Conservation (phyloP, 148 eudicot species). For the Chenopodium quinoa region DNA sequence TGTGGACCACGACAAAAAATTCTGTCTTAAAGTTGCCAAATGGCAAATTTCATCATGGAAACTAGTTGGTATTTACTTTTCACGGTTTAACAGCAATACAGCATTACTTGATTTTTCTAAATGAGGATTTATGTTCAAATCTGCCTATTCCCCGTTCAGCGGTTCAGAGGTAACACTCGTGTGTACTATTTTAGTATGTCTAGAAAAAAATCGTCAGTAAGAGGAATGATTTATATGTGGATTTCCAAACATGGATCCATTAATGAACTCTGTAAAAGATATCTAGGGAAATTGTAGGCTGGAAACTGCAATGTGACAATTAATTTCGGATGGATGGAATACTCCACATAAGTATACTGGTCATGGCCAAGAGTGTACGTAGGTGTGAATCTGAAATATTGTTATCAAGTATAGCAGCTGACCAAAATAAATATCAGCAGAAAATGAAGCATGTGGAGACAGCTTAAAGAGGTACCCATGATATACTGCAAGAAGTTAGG, state of each 20-base stretch:
- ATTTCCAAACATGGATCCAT: too few species aligned
- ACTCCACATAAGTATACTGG: neutral
- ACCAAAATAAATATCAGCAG: neutral
- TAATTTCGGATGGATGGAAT: too few species aligned
- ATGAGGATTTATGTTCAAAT: neutral
- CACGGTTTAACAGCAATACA: neutral
- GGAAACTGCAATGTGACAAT: too few species aligned
- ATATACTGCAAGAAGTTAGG: slow-evolving; percentile 3
- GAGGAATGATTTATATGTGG: too few species aligned
- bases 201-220: too few species aligned
- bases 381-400: neutral
- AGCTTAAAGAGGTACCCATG: slow-evolving; percentile 8
- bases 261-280: too few species aligned
- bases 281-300: too few species aligned
- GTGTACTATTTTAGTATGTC: too few species aligned
- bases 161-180: too few species aligned
- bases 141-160: too few species aligned
- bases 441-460: slow-evolving; percentile 19
- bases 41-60: neutral
- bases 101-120: neutral
- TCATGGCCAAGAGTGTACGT: neutral
- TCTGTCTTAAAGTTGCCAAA: neutral
- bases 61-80: neutral
- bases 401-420: slow-evolving; percentile 3
- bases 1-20: neutral